phyloP scores from a whole-genome alignment of 768 basidiomycete genomes.

The Cubamyces sp. region DNA sequence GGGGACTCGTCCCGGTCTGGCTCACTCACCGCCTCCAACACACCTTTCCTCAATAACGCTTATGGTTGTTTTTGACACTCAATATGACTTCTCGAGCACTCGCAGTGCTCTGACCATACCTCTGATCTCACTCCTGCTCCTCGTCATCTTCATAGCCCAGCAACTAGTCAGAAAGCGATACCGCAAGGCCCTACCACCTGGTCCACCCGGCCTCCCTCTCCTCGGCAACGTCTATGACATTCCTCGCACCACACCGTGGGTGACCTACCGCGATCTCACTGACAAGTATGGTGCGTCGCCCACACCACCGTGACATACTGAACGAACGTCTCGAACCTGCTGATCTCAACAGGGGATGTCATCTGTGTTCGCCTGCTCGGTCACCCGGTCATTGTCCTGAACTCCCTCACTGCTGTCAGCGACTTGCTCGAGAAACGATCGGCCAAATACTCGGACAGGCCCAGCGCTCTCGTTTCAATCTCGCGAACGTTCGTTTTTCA shows the following conservation, averaged over 20 bases:
- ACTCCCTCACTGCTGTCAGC: not conserved
- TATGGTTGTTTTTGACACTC: too few relatives aligned
- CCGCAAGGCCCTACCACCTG: not conserved
- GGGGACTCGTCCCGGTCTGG: too few relatives aligned
- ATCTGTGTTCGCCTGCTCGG: not conserved
- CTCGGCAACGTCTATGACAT: slow-evolving; percentile 3
- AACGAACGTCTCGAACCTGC: not conserved
- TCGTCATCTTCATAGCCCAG: not conserved
- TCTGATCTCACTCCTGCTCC: not conserved
- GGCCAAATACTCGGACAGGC: slow-evolving; percentile 1
- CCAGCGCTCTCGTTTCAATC: not conserved
- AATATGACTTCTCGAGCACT: not conserved
- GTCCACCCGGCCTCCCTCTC: not conserved
- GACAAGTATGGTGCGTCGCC: not conserved
- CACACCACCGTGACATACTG: not conserved
- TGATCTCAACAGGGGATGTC: not conserved
- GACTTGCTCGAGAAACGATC: not conserved
- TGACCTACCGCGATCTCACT: not conserved
- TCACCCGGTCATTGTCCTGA: not conserved
- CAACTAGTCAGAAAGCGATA: not conserved
- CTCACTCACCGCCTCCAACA: too few relatives aligned
- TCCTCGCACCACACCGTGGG: not conserved
- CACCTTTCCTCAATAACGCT: too few relatives aligned
- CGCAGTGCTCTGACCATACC: not conserved
- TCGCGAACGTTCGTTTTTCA: not conserved